These are phyloP conservation scores for Lathyrus oleraceus DNA, from an alignment of 306 rosid genomes.

Conservation along the genomic window DNA sequence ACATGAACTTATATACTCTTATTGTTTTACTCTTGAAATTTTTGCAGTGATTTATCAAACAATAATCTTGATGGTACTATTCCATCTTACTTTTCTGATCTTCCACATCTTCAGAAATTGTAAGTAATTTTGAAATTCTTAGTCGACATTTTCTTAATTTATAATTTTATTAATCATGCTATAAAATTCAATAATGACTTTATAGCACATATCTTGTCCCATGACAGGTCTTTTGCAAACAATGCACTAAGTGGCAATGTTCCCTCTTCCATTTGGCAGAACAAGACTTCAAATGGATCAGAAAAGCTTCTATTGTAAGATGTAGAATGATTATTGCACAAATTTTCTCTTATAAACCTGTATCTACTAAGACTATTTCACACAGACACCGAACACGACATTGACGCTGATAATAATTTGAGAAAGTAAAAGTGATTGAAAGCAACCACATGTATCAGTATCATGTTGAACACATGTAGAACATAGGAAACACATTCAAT, in stretches of 20 bases:
- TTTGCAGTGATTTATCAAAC: conserved; percentile 68
- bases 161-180: not conserved
- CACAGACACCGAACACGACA: not conserved
- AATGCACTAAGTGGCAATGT: conserved; percentile 65
- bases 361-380: not conserved
- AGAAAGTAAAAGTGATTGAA: not conserved
- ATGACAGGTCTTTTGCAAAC: conserved; percentile 79
- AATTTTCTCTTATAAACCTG: not conserved
- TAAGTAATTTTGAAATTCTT: conserved; percentile 39
- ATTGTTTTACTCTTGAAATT: conserved; percentile 1
- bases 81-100: conserved; percentile 63
- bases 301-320: conserved; percentile 64
- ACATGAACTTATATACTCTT: conserved; percentile 5
- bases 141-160: too few relatives aligned
- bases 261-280: conserved; percentile 72
- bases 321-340: conserved; percentile 6
- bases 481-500: not conserved
- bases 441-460: not conserved
- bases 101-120: conserved; percentile 78
- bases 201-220: conserved; percentile 10
- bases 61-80: conserved; percentile 68
- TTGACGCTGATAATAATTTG: not conserved
- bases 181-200: conserved; percentile 9
- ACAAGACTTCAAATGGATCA: conserved; percentile 42
- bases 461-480: not conserved